Percentiles rank a stretch among this genome's conserved stretches.
Evolutionary conservation across 2,329 filamentous ascomycete species (phyloP).

Genomic region (Penicillium fuscoglaucum): DNA sequence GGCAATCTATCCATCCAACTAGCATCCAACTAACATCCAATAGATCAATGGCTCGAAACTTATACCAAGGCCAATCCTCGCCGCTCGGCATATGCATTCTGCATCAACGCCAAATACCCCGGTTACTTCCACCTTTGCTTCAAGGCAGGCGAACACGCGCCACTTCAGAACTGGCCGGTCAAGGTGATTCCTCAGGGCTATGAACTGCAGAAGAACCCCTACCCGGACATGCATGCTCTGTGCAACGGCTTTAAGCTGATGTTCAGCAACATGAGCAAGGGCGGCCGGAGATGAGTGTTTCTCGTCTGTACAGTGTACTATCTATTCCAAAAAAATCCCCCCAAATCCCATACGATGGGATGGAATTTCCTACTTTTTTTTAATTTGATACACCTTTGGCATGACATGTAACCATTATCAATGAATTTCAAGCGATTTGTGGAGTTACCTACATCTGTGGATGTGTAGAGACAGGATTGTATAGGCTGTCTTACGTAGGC

Average conservation of each 20-base stretch:
- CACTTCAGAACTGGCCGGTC: slow-evolving; percentile 76
- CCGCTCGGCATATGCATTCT: slow-evolving; percentile 92
- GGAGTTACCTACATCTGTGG: background rate
- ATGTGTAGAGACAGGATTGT: background rate
- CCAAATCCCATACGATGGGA: slow-evolving; percentile 15
- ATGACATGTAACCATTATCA: slow-evolving; percentile 21
- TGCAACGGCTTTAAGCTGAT: slow-evolving; percentile 97
- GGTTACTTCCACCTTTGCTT: slow-evolving; percentile 97
- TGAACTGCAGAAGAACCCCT: slow-evolving; percentile 82
- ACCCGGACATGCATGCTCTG: slow-evolving; percentile 90
- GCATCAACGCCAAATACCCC: slow-evolving; percentile 85
- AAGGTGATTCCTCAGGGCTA: slow-evolving; percentile 92
- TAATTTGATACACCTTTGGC: slow-evolving; percentile 25
- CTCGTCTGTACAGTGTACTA: slow-evolving; percentile 28
- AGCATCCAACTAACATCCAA: background rate
- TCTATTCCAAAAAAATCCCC: slow-evolving; percentile 7
- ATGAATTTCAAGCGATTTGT: background rate
- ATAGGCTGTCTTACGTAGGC: background rate
- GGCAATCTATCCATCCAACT: background rate
- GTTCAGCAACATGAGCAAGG: slow-evolving; percentile 63
- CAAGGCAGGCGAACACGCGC: slow-evolving; percentile 78
- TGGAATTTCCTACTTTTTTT: slow-evolving; percentile 13
- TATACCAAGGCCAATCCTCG: slow-evolving; percentile 96
- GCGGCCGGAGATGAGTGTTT: slow-evolving; percentile 29
- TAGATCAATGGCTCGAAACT: slow-evolving; percentile 92